Evolutionary conservation across 192 early-diverging fungal genomes (phyloP).

Genomic region (Podila horticola): DNA sequence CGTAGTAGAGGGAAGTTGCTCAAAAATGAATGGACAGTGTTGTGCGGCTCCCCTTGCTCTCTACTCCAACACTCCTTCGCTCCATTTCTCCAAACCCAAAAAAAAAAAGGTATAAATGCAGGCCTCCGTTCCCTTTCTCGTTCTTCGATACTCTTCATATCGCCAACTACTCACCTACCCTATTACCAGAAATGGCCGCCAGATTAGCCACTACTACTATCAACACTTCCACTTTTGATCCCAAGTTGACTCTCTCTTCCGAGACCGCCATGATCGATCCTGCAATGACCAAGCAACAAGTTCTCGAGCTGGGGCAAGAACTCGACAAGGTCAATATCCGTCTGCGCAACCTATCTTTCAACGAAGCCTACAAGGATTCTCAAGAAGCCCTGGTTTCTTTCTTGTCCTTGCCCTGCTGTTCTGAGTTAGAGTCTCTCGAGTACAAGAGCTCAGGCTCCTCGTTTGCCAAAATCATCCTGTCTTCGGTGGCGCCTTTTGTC

Average conservation of each 20-base stretch:
- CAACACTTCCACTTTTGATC: not conserved
- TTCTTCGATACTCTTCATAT: too few species aligned
- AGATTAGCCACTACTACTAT: too few species aligned
- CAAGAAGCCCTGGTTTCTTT: slow-evolving; percentile 19
- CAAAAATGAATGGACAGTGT: too few species aligned
- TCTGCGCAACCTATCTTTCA: slow-evolving; percentile 6
- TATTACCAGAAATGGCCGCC: too few species aligned
- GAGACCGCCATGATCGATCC: slow-evolving; percentile 18
- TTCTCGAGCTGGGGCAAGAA: slow-evolving; percentile 9
- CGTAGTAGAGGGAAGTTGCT: too few species aligned
- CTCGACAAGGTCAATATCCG: slow-evolving; percentile 4
- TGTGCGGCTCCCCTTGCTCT: too few species aligned
- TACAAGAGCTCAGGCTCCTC: slow-evolving; percentile 20
- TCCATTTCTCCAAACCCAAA: slow-evolving; percentile 8
- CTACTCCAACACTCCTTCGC: slow-evolving; percentile 4
- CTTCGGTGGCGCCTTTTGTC: not conserved
- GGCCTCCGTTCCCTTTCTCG: too few species aligned
- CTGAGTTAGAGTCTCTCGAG: slow-evolving; percentile 15
- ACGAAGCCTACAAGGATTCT: slow-evolving; percentile 22
- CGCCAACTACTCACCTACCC: too few species aligned
- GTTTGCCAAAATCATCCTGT: slow-evolving; percentile 26
- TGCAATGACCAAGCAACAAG: slow-evolving; percentile 29
- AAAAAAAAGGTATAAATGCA: too few species aligned
- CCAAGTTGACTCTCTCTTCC: slow-evolving; percentile 20
- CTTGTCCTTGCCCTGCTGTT: slow-evolving; percentile 17